Conservation (phyloP, 2,329 filamentous ascomycete species). For the Fusarium sterilihyphosum region DNA sequence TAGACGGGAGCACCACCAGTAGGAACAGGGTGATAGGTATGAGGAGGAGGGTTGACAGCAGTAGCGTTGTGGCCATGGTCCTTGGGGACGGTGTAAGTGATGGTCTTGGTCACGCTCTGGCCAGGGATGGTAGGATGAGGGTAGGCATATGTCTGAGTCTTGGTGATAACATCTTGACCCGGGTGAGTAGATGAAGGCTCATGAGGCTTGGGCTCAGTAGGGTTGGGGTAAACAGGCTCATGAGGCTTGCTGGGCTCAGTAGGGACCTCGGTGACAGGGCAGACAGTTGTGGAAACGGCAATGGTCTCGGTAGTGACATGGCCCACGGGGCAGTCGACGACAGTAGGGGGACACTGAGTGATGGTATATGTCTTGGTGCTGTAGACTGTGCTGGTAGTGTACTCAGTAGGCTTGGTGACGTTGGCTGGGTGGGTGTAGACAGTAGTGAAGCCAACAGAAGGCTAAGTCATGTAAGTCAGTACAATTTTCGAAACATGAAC, state of each 20-base stretch:
- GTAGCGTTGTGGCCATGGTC: constrained; percentile 31
- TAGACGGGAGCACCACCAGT: constrained; percentile 23
- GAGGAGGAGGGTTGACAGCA: constrained; percentile 30
- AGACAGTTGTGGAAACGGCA: constrained; percentile 36
- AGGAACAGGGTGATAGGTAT: constrained; percentile 34
- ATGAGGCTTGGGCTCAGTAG: constrained; percentile 33
- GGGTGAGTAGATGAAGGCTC: constrained; percentile 33
- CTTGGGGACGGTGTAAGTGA: constrained; percentile 40
- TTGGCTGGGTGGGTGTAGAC: constrained; percentile 39
- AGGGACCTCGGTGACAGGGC: constrained; percentile 30
- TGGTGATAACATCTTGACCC: constrained; percentile 37
- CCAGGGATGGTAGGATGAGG: constrained; percentile 40
- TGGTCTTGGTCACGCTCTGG: constrained; percentile 38
- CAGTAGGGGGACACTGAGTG: constrained; percentile 30
- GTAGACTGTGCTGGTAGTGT: constrained; percentile 35
- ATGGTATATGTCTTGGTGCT: constrained; percentile 37
- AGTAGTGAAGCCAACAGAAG: constrained; percentile 32
- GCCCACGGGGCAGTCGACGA: constrained; percentile 32
- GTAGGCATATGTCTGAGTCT: constrained; percentile 41
- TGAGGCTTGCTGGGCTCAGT: constrained; percentile 29
- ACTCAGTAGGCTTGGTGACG: constrained; percentile 30
- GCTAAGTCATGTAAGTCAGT: constrained; percentile 42
- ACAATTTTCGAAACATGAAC: not conserved
- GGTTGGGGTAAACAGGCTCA: constrained; percentile 24
- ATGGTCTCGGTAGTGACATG: constrained; percentile 38